Evolutionary conservation across 139 green algal genomes (phyloP).

Genomic region (Chlamydomonas incerta): DNA sequence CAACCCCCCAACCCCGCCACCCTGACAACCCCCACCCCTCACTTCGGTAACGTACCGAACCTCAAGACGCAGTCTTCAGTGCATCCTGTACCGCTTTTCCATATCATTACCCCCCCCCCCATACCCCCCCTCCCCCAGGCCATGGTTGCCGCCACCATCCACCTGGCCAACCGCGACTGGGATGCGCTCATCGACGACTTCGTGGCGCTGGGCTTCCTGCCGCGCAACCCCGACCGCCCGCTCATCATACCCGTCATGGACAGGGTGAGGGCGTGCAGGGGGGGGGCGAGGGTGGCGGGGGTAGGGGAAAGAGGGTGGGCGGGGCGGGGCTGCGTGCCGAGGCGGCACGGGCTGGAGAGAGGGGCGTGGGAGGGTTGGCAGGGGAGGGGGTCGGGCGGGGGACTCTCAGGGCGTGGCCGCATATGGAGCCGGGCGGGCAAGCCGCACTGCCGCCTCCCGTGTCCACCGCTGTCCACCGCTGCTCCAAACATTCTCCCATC

Average conservation of each 20-base stretch:
- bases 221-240: constrained; percentile 38
- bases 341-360: no score
- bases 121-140: constrained; percentile 48
- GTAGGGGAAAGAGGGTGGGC: not conserved
- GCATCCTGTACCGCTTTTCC: no score
- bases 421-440: no score
- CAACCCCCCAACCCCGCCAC: not conserved
- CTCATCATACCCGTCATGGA: constrained; percentile 86
- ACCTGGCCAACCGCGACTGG: constrained; percentile 87
- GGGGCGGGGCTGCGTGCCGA: no score
- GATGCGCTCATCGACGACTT: constrained; percentile 87
- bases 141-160: constrained; percentile 84
- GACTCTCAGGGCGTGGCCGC: no score
- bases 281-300: not conserved
- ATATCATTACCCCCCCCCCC: not conserved
- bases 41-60: no score
- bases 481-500: no score
- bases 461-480: not conserved
- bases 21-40: not conserved
- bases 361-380: no score
- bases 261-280: not conserved
- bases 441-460: no score
- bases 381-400: no score
- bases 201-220: constrained; percentile 85
- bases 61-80: no score